Conservation (phyloP, 2,329 filamentous ascomycete species). For the Amesomyces nigricolor region DNA sequence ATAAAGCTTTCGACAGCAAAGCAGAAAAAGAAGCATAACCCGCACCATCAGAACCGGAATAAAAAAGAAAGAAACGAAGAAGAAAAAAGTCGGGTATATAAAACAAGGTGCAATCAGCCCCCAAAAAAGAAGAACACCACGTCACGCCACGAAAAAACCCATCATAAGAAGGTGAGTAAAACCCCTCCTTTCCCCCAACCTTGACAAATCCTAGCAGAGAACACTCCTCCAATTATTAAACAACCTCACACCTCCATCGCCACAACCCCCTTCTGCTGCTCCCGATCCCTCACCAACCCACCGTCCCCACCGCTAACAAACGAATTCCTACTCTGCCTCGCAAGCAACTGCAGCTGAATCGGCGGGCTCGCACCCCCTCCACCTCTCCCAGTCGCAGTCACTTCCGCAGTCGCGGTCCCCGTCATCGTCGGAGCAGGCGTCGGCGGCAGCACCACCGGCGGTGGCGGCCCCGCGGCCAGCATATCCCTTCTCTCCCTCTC, state of each 20-base stretch:
- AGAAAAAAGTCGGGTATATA: constrained; percentile 16
- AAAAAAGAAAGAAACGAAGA: constrained; percentile 15
- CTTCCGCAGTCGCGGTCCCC: constrained; percentile 4
- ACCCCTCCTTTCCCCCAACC: not conserved
- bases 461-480: constrained; percentile 30
- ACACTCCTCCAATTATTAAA: not conserved
- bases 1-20: constrained; percentile 11
- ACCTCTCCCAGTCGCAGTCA: not conserved
- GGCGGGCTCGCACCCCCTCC: constrained; percentile 17
- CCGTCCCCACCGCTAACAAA: constrained; percentile 10
- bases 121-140: not conserved
- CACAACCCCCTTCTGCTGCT: constrained; percentile 25
- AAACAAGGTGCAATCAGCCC: constrained; percentile 6
- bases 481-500: not conserved
- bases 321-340: constrained; percentile 25
- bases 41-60: not conserved
- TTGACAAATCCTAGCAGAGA: not conserved
- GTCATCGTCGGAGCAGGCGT: constrained; percentile 21
- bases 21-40: not conserved
- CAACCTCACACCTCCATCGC: constrained; percentile 21
- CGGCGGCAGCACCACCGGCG: constrained; percentile 8
- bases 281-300: not conserved
- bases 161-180: not conserved
- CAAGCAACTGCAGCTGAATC: constrained; percentile 28
- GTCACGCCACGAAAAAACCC: not conserved